Base-by-base conservation (phyloP, 345 rosid genomes). In the Euphorbia tirucalli region DNA sequence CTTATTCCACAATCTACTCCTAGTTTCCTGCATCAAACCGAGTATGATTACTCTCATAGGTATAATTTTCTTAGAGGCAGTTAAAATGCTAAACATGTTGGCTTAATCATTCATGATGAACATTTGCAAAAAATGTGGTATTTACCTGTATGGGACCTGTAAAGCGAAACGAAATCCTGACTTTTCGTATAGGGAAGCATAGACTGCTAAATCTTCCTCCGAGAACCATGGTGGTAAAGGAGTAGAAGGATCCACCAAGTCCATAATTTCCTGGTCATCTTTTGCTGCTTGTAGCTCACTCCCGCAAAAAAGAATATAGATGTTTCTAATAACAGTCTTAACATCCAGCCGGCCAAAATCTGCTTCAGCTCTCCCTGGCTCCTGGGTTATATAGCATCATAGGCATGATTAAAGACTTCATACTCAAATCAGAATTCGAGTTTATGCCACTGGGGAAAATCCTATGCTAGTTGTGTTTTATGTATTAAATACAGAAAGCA, bases 91-190 rank as follows among this genome's bases (percentile, higher is more conserved):
- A 32, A 32, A 32, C 37, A 32, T 5, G 37, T 32, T 32, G 5
- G 37, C 37, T 32, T 32, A 5, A 2, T 32, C 37, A 32, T 32
- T 32, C 37, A 2, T 5, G 37, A 32, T 32, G 37, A 32, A 5
- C 37, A 32, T 32, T n/a, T n/a, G n/a, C n/a, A n/a, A 32, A 32
- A 32, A 32, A 2, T 32, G 37, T 32, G 2, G 5, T 41, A 1
- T 41, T 2, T 74, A 77, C 80, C 80, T 77, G 66, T 72, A 73
- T 28, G 74, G 81, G 65, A 78, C 71, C 61, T 48, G 81, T 27
- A 78, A 58, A 2, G 81, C 61, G 18, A 19, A 72, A 44, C 62
- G 61, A 32, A 72, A 77, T 44, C 80, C 80, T 2, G 80, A 77
- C 4, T 72, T 77, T 52, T 77, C 77, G 7, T 77, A 72, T 35